Percentiles rank a stretch among this genome's conserved stretches.
Evolutionary conservation across 352 stramenopile genomes (phyloP).

Genomic region (Phytophthora tentaculata): DNA sequence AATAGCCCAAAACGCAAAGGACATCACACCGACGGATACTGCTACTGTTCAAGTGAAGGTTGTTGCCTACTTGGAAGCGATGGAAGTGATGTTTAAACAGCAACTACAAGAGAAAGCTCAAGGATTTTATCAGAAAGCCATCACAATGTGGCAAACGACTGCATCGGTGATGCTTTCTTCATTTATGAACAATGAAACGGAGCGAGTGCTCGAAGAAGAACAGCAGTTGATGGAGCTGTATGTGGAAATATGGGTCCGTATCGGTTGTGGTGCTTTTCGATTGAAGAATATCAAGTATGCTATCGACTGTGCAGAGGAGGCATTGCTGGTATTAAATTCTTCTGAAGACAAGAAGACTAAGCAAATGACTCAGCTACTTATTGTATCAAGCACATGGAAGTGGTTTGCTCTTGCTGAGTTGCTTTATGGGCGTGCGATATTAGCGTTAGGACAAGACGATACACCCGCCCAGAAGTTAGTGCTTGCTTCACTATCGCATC

Average conservation of each 20-base stretch:
- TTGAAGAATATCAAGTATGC: constrained; percentile 55
- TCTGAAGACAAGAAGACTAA: constrained; percentile 18
- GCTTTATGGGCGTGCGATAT: constrained; percentile 59
- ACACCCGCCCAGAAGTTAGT: constrained; percentile 52
- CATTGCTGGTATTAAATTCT: constrained; percentile 34
- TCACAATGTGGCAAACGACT: constrained; percentile 52
- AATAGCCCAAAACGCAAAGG: constrained; percentile 74
- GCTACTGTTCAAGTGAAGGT: constrained; percentile 48
- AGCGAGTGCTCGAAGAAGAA: constrained; percentile 51
- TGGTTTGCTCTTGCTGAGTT: constrained; percentile 78
- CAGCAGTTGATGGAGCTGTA: constrained; percentile 70
- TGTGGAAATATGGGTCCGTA: constrained; percentile 73
- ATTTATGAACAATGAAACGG: constrained; percentile 28
- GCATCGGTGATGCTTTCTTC: constrained; percentile 41
- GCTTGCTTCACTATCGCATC: constrained; percentile 54
- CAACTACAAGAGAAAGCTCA: constrained; percentile 54
- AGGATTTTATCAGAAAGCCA: constrained; percentile 64
- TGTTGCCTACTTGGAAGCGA: constrained; percentile 57
- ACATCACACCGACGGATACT: constrained; percentile 54
- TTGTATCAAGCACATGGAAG: constrained; percentile 49
- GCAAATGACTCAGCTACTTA: constrained; percentile 23
- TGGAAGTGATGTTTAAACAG: constrained; percentile 45
- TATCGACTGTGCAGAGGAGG: constrained; percentile 59
- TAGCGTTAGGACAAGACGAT: constrained; percentile 54
- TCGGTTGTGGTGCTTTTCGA: constrained; percentile 65